A percentile compares a stretch with the other conserved stretches of the same genome.
Conservation (phyloP, 331 rosid genomes). For the Quercus tomentella region DNA sequence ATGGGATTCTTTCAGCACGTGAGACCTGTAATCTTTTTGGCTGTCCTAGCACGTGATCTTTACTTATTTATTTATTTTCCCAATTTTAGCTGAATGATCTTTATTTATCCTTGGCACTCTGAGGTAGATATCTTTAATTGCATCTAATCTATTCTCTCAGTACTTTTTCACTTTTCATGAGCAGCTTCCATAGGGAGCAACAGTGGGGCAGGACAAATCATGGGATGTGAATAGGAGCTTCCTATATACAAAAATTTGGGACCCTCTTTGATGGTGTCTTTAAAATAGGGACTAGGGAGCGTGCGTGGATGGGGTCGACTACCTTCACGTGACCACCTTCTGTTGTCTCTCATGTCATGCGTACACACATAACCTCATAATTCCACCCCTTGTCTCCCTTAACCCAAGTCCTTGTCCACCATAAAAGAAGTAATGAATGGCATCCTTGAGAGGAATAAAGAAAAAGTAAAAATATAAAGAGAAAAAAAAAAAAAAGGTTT, state of each 20-base stretch:
- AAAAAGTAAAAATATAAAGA: neutral
- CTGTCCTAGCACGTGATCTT: conserved; percentile 30
- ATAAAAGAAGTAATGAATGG: conserved; percentile 2
- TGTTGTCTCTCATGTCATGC: conserved; percentile 37
- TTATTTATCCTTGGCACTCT: conserved; percentile 1
- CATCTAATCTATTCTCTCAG: conserved; percentile 18
- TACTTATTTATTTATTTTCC: neutral
- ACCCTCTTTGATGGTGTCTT: conserved; percentile 11
- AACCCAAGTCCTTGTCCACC: conserved; percentile 11
- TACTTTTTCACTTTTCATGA: conserved; percentile 1
- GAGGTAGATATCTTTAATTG: conserved; percentile 1
- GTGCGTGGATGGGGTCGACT: conserved; percentile 27
- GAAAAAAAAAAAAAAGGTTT: neutral
- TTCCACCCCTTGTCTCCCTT: conserved; percentile 5
- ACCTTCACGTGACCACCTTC: conserved; percentile 58
- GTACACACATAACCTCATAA: conserved; percentile 20
- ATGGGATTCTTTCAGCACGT: conserved; percentile 28
- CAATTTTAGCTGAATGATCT: neutral
- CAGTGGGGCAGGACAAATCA: conserved; percentile 37
- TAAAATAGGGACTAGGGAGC: conserved; percentile 2
- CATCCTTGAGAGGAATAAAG: neutral
- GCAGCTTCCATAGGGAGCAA: conserved; percentile 9
- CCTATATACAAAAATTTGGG: neutral
- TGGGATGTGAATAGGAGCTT: neutral
- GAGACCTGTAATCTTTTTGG: conserved; percentile 25